Evolutionary conservation across 805 yeast species (phyloP).

Genomic region (Saccharomycopsis vini): DNA sequence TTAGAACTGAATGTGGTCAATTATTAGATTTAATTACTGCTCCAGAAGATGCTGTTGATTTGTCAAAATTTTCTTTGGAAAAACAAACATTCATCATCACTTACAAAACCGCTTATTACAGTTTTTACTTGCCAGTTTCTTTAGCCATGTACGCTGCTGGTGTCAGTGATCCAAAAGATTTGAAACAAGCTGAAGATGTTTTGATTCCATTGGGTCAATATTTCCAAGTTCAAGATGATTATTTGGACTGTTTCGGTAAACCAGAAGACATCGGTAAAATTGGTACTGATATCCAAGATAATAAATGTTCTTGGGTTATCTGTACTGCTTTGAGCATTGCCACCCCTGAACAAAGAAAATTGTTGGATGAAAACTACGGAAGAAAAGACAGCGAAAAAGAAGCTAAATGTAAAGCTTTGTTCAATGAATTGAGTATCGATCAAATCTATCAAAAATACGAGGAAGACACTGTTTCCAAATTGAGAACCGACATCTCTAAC

Average conservation of each 20-base stretch:
- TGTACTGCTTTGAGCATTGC: conserved; percentile 83
- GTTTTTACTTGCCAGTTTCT: conserved; percentile 95
- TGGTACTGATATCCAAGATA: conserved; percentile 97
- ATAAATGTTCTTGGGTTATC: conserved; percentile 96
- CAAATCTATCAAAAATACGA: conserved; percentile 72
- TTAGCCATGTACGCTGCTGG: conserved; percentile 94
- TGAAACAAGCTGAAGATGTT: conserved; percentile 80
- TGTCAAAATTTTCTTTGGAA: conserved; percentile 72
- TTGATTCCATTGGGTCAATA: conserved; percentile 94
- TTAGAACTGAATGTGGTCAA: conserved; percentile 97
- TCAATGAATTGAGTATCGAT: conserved; percentile 64
- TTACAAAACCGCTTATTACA: conserved; percentile 95
- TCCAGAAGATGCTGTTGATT: conserved; percentile 89
- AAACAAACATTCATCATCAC: conserved; percentile 94
- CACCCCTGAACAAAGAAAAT: conserved; percentile 68
- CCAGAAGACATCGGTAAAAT: conserved; percentile 97
- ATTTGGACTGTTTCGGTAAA: conserved; percentile 92
- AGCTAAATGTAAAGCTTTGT: conserved; percentile 65
- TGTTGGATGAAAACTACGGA: conserved; percentile 87
- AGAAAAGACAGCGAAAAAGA: conserved; percentile 51
- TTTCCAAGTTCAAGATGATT: conserved; percentile 98
- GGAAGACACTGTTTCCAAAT: conserved; percentile 59
- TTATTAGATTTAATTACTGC: conserved; percentile 92
- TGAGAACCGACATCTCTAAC: conserved; percentile 54
- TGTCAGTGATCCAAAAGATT: conserved; percentile 54